Evolutionary conservation across 2,329 filamentous ascomycete genomes (phyloP), one percentile per base, ranked within the genome.

Genomic region (Huntiella omanensis): DNA sequence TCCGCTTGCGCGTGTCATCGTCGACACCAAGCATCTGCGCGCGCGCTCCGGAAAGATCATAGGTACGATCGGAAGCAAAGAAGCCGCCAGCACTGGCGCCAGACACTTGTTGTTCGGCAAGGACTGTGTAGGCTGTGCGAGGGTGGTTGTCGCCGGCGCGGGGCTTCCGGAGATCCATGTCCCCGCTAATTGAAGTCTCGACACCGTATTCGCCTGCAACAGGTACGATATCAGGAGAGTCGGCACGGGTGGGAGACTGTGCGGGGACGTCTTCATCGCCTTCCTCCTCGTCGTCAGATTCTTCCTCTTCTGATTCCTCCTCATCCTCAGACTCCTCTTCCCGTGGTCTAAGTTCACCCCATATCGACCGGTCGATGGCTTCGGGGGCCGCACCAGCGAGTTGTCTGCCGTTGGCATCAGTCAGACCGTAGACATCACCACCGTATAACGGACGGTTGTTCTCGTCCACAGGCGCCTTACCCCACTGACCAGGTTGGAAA

Each of bases 391-490:
- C 57, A n/a, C 57, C 55, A 49, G 67, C 64, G 16, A 59, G 58
- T 42, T 52, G 49, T n/a, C 56, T 56, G n/a, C 59, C 61, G n/a
- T 60, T 60, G 38, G 62, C 62, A 3, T 61, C 62, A 16, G 68
- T 68, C 41, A 92, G 75, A 50, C 91, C 91, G 58, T 94, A 95
- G 16, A 96, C 83, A 60, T 98, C 91, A 54, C 91, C 88, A 45
- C 88, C 91, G 58, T 87, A 96, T 3, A 95, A 67, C 0, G 91
- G 87, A 43, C 84, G 71, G 60, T 94, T 93, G 60, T 84, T 83
- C 55, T 96, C 91, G 58, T 96, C 88, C 1, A 93, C 78, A 0
- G 91, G 91, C 1, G 91, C 88, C 60, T 96, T 96, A 43, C 91
- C 91, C 68, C 88, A 98, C 50, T 88, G 87, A 50, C 91, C 91